These are phyloP conservation scores for Tolypocladium ovalisporum DNA, from an alignment of 2,329 filamentous ascomycete genomes.

Conservation along the genomic window DNA sequence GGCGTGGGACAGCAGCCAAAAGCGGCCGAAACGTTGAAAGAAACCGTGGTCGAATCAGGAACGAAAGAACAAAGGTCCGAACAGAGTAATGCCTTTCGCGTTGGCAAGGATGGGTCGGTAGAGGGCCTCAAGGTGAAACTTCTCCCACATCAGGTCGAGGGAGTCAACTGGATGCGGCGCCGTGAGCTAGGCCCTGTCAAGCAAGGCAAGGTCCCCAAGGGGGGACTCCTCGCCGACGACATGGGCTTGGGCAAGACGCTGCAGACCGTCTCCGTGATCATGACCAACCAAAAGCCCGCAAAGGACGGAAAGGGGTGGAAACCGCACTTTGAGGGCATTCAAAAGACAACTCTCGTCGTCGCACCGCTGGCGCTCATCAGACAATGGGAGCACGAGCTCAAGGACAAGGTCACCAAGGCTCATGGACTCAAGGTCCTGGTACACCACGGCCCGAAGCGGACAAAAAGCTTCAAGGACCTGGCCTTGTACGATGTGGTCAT, in stretches of 20 bases:
- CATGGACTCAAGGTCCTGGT: constrained; percentile 73
- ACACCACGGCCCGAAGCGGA: constrained; percentile 80
- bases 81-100: constrained; percentile 8
- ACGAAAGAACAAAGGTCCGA: constrained; percentile 10
- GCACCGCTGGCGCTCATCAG: constrained; percentile 89
- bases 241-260: constrained; percentile 97
- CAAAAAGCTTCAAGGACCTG: constrained; percentile 66
- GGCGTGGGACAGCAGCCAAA: constrained; percentile 23
- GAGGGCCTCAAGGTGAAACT: constrained; percentile 81
- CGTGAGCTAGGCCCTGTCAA: constrained; percentile 82
- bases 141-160: constrained; percentile 87
- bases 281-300: constrained; percentile 64
- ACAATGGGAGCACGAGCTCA: constrained; percentile 93
- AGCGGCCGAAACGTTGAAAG: constrained; percentile 1
- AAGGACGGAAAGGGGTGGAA: constrained; percentile 49
- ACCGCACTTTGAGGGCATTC: constrained; percentile 56
- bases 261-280: constrained; percentile 80
- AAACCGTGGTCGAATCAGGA: constrained; percentile 11
- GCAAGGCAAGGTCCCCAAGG: constrained; percentile 72
- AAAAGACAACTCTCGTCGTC: constrained; percentile 79
- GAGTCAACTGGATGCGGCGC: constrained; percentile 88
- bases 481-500: constrained; percentile 89
- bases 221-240: constrained; percentile 91
- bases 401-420: constrained; percentile 60
- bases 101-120: constrained; percentile 40